A percentile compares a stretch with the other conserved stretches of the same genome.
Evolutionary conservation across 2,329 filamentous ascomycete species (phyloP).

Genomic region (Geoglossum cookeanum): DNA sequence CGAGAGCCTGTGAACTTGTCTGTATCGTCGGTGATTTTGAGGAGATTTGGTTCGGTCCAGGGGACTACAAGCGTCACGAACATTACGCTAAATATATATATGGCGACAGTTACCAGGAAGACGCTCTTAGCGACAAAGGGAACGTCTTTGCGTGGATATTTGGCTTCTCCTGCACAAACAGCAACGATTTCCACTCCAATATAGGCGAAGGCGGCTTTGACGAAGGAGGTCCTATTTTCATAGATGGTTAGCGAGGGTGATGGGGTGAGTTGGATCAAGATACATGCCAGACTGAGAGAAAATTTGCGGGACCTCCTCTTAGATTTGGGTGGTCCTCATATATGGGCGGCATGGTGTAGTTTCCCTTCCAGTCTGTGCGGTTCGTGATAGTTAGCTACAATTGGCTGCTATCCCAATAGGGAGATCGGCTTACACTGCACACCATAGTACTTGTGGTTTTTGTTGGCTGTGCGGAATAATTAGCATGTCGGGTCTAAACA

Average conservation of each 20-base stretch:
- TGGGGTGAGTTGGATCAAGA: not conserved
- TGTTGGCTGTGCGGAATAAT: constrained; percentile 14
- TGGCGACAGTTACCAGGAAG: constrained; percentile 18
- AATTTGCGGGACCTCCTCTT: constrained; percentile 2
- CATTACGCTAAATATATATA: constrained; percentile 16
- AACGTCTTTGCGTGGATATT: constrained; percentile 21
- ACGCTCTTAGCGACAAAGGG: constrained; percentile 24
- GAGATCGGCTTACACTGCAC: not conserved
- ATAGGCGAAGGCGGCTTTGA: constrained; percentile 23
- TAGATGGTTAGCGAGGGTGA: not conserved
- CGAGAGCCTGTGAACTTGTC: constrained; percentile 14
- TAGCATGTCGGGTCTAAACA: too few species aligned
- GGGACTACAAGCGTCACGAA: constrained; percentile 10
- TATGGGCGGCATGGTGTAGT: constrained; percentile 4
- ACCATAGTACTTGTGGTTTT: not conserved
- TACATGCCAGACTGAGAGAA: not conserved
- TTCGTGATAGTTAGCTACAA: not conserved
- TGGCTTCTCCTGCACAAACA: constrained; percentile 23
- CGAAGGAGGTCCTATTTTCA: constrained; percentile 19
- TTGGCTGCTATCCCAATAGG: not conserved
- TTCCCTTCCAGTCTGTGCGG: not conserved
- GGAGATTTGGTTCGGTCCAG: constrained; percentile 7
- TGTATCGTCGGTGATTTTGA: not conserved
- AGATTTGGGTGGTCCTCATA: not conserved
- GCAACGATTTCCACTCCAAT: constrained; percentile 23